These are phyloP conservation scores for Russula compacta DNA, from an alignment of 768 basidiomycete species.

Conservation along the genomic window DNA sequence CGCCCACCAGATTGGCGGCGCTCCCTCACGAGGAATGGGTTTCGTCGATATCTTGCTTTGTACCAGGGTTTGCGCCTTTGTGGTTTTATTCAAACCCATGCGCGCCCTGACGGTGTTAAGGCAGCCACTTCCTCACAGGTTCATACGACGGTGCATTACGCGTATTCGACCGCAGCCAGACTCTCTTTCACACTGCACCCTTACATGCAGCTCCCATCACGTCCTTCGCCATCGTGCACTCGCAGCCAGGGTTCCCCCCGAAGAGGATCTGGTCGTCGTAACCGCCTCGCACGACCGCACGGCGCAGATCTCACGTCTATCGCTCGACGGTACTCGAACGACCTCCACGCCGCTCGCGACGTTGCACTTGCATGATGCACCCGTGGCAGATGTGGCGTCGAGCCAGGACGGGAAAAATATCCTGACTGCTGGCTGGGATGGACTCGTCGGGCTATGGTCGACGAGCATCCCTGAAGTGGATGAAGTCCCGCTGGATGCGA, in stretches of 20 bases:
- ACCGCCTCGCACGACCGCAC: conserved; percentile 76
- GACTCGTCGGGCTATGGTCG: conserved; percentile 75
- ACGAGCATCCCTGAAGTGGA: conserved; percentile 51
- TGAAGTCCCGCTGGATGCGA: conserved; percentile 44
- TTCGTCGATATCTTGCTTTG: conserved; percentile 59
- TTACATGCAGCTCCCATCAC: conserved; percentile 62
- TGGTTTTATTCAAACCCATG: not conserved
- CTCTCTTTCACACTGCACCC: conserved; percentile 37
- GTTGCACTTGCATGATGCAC: conserved; percentile 74
- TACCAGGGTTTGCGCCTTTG: conserved; percentile 38
- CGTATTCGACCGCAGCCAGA: conserved; percentile 62
- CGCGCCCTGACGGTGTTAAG: conserved; percentile 5
- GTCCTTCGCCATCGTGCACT: conserved; percentile 48
- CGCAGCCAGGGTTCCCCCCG: conserved; percentile 20
- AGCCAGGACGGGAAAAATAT: conserved; percentile 50
- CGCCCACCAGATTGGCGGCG: conserved; percentile 40
- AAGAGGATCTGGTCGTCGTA: conserved; percentile 39
- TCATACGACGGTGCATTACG: conserved; percentile 78
- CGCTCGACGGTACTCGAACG: conserved; percentile 11
- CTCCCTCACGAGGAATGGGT: conserved; percentile 94
- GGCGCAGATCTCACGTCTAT: conserved; percentile 42
- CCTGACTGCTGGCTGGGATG: conserved; percentile 84
- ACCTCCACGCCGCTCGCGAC: conserved; percentile 41
- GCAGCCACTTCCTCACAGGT: conserved; percentile 62
- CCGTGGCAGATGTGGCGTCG: conserved; percentile 62